phyloP scores from a whole-genome alignment of 2,329 filamentous ascomycete species.

The Colletotrichum sansevieriae region DNA sequence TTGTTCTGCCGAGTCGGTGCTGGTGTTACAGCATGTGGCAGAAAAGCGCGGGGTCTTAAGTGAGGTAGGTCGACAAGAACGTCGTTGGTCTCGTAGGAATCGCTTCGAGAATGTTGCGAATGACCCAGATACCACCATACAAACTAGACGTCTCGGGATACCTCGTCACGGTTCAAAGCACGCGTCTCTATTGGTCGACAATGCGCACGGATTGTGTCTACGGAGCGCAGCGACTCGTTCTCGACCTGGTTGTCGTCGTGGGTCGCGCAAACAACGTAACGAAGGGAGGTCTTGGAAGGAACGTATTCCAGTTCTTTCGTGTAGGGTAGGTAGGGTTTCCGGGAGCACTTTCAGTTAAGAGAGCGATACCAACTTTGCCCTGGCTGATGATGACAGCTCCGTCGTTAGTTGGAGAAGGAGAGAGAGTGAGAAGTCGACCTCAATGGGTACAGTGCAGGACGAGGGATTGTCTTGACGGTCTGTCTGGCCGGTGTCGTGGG shows the following conservation, averaged over 20 bases:
- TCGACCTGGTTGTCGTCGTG: constrained; percentile 41
- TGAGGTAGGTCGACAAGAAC: constrained; percentile 35
- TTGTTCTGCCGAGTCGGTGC: constrained; percentile 22
- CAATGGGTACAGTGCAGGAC: not conserved
- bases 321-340: constrained; percentile 24
- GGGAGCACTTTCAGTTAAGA: constrained; percentile 39
- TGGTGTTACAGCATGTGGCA: constrained; percentile 9
- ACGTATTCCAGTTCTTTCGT: constrained; percentile 59
- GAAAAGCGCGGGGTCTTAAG: constrained; percentile 19
- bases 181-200: constrained; percentile 42
- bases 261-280: constrained; percentile 39
- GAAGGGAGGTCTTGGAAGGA: constrained; percentile 45
- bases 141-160: constrained; percentile 40
- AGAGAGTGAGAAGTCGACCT: constrained; percentile 26
- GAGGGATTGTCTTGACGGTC: not conserved
- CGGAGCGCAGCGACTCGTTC: constrained; percentile 42
- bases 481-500: not conserved
- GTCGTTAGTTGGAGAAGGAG: constrained; percentile 24
- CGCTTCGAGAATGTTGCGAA: constrained; percentile 35
- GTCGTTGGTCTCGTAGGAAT: constrained; percentile 37
- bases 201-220: constrained; percentile 41
- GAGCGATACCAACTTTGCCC: constrained; percentile 30
- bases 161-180: constrained; percentile 41
- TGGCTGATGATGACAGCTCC: constrained; percentile 25
- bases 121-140: constrained; percentile 40